Conservation (phyloP, 257 asterid species). For the Solanum okadae region DNA sequence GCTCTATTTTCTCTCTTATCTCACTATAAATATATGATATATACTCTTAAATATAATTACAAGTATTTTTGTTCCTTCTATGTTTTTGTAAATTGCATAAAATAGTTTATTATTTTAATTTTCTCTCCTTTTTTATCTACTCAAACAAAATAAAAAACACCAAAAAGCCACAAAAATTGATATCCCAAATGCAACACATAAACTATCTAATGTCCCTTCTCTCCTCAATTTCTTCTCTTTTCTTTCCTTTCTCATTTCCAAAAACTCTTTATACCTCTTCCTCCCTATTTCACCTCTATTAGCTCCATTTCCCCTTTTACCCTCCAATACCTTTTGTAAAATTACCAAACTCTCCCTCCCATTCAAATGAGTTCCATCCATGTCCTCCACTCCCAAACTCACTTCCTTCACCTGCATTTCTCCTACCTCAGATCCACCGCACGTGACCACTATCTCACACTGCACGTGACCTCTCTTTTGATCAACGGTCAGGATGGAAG, state of each 20-base stretch:
- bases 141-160: slow-evolving; percentile 5
- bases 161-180: slow-evolving; percentile 32
- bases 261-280: slow-evolving; percentile 31
- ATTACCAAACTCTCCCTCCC: slow-evolving; percentile 79
- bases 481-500: slow-evolving; percentile 31
- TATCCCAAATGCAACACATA: slow-evolving; percentile 58
- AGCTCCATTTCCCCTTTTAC: slow-evolving; percentile 42
- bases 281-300: slow-evolving; percentile 31
- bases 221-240: slow-evolving; percentile 47
- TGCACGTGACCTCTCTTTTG: slow-evolving; percentile 27
- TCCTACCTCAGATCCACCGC: slow-evolving; percentile 54
- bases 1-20: background rate
- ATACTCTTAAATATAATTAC: background rate
- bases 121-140: background rate
- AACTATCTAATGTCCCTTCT: slow-evolving; percentile 50
- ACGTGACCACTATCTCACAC: slow-evolving; percentile 56
- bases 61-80: background rate
- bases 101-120: rapidly evolving
- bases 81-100: background rate
- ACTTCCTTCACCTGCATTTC: slow-evolving; percentile 80
- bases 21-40: background rate
- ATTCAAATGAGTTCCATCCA: slow-evolving; percentile 66
- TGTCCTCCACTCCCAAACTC: slow-evolving; percentile 63
- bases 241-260: slow-evolving; percentile 48
- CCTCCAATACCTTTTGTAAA: slow-evolving; percentile 55